Evolutionary conservation across 225 moss, liverwort and hornwort genomes (phyloP).

Genomic region (Physcomitrium patens): DNA sequence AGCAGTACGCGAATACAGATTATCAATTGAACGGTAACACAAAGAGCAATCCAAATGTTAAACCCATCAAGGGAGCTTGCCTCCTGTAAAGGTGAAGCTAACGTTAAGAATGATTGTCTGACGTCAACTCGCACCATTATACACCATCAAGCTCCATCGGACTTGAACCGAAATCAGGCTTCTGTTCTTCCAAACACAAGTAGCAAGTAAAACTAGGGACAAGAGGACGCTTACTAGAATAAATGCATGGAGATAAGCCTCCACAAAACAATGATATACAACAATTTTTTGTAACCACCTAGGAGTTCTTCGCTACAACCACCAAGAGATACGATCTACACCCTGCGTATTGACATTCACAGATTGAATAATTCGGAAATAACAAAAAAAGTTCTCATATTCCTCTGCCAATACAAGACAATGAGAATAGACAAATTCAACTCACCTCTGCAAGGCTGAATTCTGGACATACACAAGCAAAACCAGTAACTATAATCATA

Average conservation of each 20-base stretch:
- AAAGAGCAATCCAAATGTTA: not conserved
- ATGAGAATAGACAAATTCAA: slow-evolving; percentile 24
- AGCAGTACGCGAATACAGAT: not conserved
- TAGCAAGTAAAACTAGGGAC: slow-evolving; percentile 19
- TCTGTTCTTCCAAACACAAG: slow-evolving; percentile 47
- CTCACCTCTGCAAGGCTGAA: slow-evolving; percentile 34
- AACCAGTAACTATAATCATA: slow-evolving; percentile 27
- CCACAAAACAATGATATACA: slow-evolving; percentile 20
- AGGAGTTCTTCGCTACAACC: not conserved
- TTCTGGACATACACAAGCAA: slow-evolving; percentile 37
- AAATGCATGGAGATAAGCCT: not conserved
- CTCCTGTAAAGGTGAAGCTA: slow-evolving; percentile 40
- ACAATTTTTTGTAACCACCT: not conserved
- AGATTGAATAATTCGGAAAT: not conserved
- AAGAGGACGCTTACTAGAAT: slow-evolving; percentile 11
- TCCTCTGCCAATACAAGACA: slow-evolving; percentile 11
- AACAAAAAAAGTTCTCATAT: not conserved
- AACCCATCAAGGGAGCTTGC: slow-evolving; percentile 34
- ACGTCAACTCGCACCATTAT: slow-evolving; percentile 34
- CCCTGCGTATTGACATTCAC: not conserved
- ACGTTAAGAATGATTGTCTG: slow-evolving; percentile 26
- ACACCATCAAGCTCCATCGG: slow-evolving; percentile 51
- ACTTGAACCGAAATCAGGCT: slow-evolving; percentile 28
- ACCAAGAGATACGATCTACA: not conserved
- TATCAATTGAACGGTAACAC: not conserved